Base-by-base conservation (phyloP, 306 rosid genomes). In the Begonia masoniana region DNA sequence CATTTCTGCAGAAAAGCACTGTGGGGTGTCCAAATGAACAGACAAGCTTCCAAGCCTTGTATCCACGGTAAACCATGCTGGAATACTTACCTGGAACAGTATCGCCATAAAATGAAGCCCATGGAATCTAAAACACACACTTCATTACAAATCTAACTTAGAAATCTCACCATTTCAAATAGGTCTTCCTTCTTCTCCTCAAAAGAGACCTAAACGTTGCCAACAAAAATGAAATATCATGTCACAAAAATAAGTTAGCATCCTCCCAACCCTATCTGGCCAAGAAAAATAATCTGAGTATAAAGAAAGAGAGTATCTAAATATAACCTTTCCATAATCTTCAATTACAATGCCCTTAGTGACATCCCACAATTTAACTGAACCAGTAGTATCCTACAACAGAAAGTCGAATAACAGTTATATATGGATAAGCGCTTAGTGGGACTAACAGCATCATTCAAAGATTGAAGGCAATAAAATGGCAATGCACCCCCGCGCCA, bases 1-100 rank as follows among this genome's bases (percentile, higher is more conserved):
- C 99, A 92, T 86, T 76, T 92, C 99, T 42, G 99, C 96, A 19
- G 88, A 79, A 77, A 92, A 92, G 75, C 96, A 86, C 47, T 92
- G 99, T 50, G 95, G 96, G 54, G 96, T 72, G 53, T 92, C 99
- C 76, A 92, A 60, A 81, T 92, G 99, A 54, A 92, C 78, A 47
- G 99, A 84, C 79, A 92, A 83, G 71, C 93, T 79, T 72, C 99
- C 99, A 60, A 92, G 93, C 74, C 96, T 79, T 36, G 95, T 79
- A 71, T 92, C 99, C 71, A 92, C 96, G 2, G 99, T 81, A 73
- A 92, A 86, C 99, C 99, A 92, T 43, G 95, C 76, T 10, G 95
- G 95, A 75, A 92, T 87, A 68, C 96, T 92, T 58, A 92, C 96
- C 99, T 92, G 85, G 68, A 74, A 67, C 63, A 75, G 52, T 55